Evolutionary conservation across 768 basidiomycete species (phyloP), one percentile per base, ranked within the genome.

Genomic region (Podaxis pistillaris): DNA sequence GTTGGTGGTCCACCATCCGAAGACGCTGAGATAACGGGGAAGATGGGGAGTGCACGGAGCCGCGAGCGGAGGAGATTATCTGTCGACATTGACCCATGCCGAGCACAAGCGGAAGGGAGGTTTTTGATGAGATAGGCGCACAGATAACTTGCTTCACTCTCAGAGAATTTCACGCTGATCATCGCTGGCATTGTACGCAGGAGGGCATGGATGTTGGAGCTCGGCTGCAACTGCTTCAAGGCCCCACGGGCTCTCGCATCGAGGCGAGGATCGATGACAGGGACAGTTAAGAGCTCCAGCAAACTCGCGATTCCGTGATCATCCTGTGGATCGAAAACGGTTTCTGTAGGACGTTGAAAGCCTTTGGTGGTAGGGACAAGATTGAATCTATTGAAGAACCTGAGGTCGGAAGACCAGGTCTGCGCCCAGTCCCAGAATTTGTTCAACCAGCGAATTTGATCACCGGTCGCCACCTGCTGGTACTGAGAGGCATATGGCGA

Each of bases 381-480:
- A 33, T 66, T 70, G 1, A 69, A 54, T 74, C 54, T 0, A 49
- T 47, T 6, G 5, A 30, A 38, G 30, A 37, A 22, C 1, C 66
- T 57, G 1, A 65, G 62, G 11, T 63, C 66, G 11, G 52, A 59
- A 0, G 54, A 17, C 69, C 73, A 80, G 0, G 41, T 61, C 4
- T 63, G 67, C 50, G 78, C 55, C 82, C 81, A 83, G 2, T 56
- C 46, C 83, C 82, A 84, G 63, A 83, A 83, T 1, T 58, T 54
- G 0, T 71, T 67, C n/a, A 82, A 61, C 78, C 79, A 81, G 4
- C 58, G 47, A 17, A 78, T 59, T 3, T 38, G 56, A 6, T 64
- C 63, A 40, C 70, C 63, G 6, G 63, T 62, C 26, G 53, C 44
- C n/a, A 8, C 30, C 6, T n/a, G 22, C 17, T 30, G 40, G 15